phyloP scores from a whole-genome alignment of 805 yeast species.

The Saturnispora serradocipensis region DNA sequence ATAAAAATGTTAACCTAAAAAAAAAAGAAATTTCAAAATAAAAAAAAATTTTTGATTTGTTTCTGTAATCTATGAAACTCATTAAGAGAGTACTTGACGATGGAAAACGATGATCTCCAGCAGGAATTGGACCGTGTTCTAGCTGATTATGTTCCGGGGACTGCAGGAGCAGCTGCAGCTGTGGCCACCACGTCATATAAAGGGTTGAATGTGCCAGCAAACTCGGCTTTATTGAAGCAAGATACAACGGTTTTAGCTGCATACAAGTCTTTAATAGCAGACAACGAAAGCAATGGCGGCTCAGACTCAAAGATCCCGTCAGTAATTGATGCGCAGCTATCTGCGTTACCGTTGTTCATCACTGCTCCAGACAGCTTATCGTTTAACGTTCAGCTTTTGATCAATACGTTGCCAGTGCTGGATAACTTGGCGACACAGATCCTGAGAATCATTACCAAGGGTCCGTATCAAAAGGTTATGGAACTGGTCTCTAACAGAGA shows the following conservation, averaged over 20 bases:
- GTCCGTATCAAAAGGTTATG: constrained; percentile 68
- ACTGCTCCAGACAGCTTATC: constrained; percentile 49
- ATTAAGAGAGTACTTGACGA: background rate
- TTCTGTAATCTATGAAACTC: background rate
- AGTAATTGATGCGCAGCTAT: constrained; percentile 39
- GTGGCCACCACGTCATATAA: constrained; percentile 14
- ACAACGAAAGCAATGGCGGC: constrained; percentile 9
- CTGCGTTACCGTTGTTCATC: constrained; percentile 51
- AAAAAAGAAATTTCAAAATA: background rate
- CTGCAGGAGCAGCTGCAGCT: background rate
- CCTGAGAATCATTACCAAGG: constrained; percentile 58
- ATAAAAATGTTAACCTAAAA: background rate
- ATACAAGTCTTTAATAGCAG: constrained; percentile 20
- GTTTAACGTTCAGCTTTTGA: constrained; percentile 52
- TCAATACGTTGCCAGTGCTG: constrained; percentile 64
- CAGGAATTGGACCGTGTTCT: constrained; percentile 8
- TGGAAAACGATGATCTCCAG: constrained; percentile 9
- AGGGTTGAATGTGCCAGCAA: constrained; percentile 28
- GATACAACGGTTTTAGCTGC: constrained; percentile 21
- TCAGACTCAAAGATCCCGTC: constrained; percentile 15
- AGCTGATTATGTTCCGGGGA: constrained; percentile 8
- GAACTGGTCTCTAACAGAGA: constrained; percentile 58
- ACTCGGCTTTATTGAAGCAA: constrained; percentile 26
- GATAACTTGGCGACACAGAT: constrained; percentile 80
- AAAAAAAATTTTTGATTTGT: background rate